Evolutionary conservation across 495 filamentous ascomycete genomes (phyloP), one percentile per base, ranked within the genome.

Genomic region (Melanomma pulvis-pyrius): DNA sequence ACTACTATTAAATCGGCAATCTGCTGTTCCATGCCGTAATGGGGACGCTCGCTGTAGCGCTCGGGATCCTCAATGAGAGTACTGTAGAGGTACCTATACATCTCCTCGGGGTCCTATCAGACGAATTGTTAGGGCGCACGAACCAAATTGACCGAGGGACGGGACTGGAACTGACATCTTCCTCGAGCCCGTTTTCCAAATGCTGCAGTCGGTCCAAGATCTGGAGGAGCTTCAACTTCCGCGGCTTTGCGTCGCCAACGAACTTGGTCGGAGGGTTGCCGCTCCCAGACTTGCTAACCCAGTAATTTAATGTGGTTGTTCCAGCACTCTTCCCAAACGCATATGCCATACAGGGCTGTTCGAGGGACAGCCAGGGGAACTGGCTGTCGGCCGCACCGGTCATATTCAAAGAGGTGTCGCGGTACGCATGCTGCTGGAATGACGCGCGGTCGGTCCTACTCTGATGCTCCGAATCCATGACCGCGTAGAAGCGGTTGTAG

Each of bases 1-100:
- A 87, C 85, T 59, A 84, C 81, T 44, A 89, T 83, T 19, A 91
- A 78, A 70, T 90, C 87, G 21, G 80, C 81, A 52, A 91, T 90
- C 70, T 90, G 88, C 69, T 78, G 82, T 61, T 88, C 86, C 69
- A 89, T 81, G 24, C 79, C 81, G 66, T 85, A 82, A 55, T 79
- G 75, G 12, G 77, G 75, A 25, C 62, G 47, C 28, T 76, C 59
- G 30, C 68, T 74, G 58, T 74, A 73, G 55, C 71, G 71, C 32
- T 78, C 79, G 1, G 73, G 79, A 61, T 83, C 80, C 47, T 79
- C 71, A 44, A 83, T 73, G 52, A 83, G 70, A 30, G 70, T 73
- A 21, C 72, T 71, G 61, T 80, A 81, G 8, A 82, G 70, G 29
- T 74, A 71, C 7, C 61, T 51, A 46, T 76, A 73, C 21, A 75